Evolutionary conservation across 768 basidiomycete species (phyloP).

Genomic region (Albatrellus ellisii): DNA sequence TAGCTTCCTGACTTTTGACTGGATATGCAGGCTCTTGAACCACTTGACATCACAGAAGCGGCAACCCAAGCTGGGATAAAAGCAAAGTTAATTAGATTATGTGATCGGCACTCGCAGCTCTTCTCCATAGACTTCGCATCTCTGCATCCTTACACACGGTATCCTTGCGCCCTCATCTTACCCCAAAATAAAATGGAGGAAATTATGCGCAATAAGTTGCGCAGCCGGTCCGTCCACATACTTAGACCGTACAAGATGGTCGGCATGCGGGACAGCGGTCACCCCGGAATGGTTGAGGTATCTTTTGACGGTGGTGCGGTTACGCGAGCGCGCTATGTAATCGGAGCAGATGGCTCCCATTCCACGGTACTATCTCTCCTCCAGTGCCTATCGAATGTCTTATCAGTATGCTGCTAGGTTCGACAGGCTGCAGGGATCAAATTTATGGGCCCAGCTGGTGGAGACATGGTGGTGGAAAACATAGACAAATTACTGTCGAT

Average conservation of each 20-base stretch:
- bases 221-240: neutral
- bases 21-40: no score
- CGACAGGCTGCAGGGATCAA: neutral
- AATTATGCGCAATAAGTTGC: neutral
- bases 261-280: neutral
- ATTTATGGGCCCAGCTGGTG: neutral
- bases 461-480: neutral
- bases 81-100: no score
- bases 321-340: neutral
- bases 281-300: neutral
- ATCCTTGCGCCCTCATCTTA: no score
- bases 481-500: neutral
- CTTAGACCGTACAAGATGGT: neutral
- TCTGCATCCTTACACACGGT: no score
- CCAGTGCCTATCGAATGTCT: neutral
- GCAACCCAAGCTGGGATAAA: no score
- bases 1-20: neutral
- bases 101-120: no score
- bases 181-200: no score
- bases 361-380: neutral
- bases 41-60: no score
- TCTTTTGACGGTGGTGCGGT: neutral
- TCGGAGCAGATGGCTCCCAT: neutral
- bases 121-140: no score
- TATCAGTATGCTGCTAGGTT: neutral